Evolutionary conservation across 2,329 filamentous ascomycete genomes (phyloP), one percentile per base, ranked within the genome.

Genomic region (Fusarium goolgardi): DNA sequence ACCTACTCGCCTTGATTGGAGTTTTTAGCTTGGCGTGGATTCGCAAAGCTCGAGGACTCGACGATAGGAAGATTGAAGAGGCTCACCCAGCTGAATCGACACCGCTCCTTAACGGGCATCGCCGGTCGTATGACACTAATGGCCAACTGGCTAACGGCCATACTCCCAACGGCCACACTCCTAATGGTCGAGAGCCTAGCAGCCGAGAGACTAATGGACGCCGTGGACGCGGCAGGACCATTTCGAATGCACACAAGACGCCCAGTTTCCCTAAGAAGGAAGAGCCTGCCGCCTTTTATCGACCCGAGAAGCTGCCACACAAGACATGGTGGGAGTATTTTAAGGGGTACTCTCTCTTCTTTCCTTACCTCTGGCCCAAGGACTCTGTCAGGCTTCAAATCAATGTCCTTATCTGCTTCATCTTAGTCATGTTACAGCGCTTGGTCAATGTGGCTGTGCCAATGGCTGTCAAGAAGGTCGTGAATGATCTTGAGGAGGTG

Each of bases 321-420:
- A 93, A 92, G 71, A 96, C 90, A 53, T 99, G 96, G 96, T 97
- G 92, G 89, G 94, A 98, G 76, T 99, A 99, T 78, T 83, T 97
- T 63, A 90, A 91, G 67, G 94, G 95, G 45, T 99, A 98, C 78
- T 92, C 91, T 15, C 84, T 97, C 52, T 97, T 99, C 80, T 96
- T 98, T 77, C 95, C 94, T 0, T 99, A 98, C 76, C 87, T 98
- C 60, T 99, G 96, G 96, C 96, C 96, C 1, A 91, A 90, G 73
- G 95, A 95, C 75, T 90, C 93, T 37, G 43, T 76, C 7, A 86
- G 84, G 67, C 83, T 99, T 56, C 91, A 97, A 81, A 69, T 93
- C 25, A 86, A 94, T 55, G 93, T 97, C 21, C 77, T 96, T 21
- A 73, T 94, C 47, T 98, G 96, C 80, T 94, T 98, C 75, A 53